Conservation (phyloP, 306 rosid species). For the Mucuna pruriens region DNA sequence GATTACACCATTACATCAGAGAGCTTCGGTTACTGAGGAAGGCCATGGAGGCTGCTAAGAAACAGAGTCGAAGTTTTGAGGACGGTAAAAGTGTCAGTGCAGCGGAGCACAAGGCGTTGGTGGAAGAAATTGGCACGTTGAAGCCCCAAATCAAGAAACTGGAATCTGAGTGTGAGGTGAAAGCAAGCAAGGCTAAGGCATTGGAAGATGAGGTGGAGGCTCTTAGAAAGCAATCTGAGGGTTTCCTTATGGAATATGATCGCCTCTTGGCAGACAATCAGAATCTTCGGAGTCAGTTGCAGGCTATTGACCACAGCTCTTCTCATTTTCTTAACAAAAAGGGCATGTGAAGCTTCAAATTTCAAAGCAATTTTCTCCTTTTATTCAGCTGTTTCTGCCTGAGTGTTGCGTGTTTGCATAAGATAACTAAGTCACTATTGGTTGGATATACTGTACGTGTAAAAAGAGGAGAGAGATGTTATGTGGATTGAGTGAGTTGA, state of each 20-base stretch:
- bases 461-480: slow-evolving; percentile 11
- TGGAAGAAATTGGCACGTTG: slow-evolving; percentile 61
- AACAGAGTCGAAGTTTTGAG: slow-evolving; percentile 62
- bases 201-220: slow-evolving; percentile 71
- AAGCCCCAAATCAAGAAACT: slow-evolving; percentile 54
- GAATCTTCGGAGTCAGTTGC: slow-evolving; percentile 64
- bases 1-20: slow-evolving; percentile 86
- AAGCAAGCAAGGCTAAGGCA: slow-evolving; percentile 55
- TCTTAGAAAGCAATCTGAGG: slow-evolving; percentile 74
- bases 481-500: not conserved
- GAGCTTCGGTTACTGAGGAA: slow-evolving; percentile 75
- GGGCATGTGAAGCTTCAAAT: slow-evolving; percentile 38
- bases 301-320: slow-evolving; percentile 50
- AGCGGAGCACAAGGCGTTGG: slow-evolving; percentile 53
- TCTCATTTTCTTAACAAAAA: slow-evolving; percentile 50
- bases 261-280: slow-evolving; percentile 76
- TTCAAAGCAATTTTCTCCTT: slow-evolving; percentile 27
- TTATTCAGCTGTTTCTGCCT: slow-evolving; percentile 11
- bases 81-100: slow-evolving; percentile 46
- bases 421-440: not conserved
- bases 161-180: slow-evolving; percentile 65
- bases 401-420: not conserved
- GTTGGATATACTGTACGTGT: not conserved
- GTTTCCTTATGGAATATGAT: slow-evolving; percentile 78
- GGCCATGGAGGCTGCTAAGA: slow-evolving; percentile 74